A percentile compares a stretch with the other conserved stretches of the same genome.
phyloP scores from a whole-genome alignment of 1,139 yeast genomes.

The Suzukiozyma palmioleophila region DNA sequence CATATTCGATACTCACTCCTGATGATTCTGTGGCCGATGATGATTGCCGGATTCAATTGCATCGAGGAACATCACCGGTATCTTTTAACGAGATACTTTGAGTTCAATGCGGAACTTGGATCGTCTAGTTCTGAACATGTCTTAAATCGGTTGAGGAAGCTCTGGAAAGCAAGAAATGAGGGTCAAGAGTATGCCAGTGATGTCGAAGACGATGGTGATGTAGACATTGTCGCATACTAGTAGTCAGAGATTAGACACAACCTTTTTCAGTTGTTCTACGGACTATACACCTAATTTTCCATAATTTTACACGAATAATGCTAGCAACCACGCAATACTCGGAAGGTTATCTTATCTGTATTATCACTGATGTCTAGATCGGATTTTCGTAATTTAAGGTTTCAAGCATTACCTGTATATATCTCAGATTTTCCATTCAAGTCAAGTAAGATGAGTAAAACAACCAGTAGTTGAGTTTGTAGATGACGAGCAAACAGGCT shows the following conservation, averaged over 20 bases:
- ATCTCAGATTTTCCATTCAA: no score
- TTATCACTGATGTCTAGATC: no score
- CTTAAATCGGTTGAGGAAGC: conserved; percentile 28
- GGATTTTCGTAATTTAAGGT: no score
- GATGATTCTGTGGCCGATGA: conserved; percentile 55
- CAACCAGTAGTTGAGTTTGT: no score
- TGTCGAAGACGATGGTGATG: conserved; percentile 18
- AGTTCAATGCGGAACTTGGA: conserved; percentile 37
- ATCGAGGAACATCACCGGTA: conserved; percentile 36
- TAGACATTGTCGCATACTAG: conserved; percentile 22
- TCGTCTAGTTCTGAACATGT: conserved; percentile 44
- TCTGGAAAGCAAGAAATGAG: conserved; percentile 31
- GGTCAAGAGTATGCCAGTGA: conserved; percentile 19
- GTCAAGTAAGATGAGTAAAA: no score
- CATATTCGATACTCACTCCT: conserved; percentile 16
- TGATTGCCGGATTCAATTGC: conserved; percentile 52
- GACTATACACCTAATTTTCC: no score
- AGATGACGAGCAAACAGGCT: no score
- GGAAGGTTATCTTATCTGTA: no score
- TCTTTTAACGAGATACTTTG: conserved; percentile 36
- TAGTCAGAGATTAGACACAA: conserved; percentile 3
- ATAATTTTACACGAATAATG: no score
- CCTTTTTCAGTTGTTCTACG: no score
- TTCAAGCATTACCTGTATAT: no score
- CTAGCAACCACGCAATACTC: no score